Evolutionary conservation across 2,329 filamentous ascomycete genomes (phyloP).

Genomic region (Corinectria fuckeliana): DNA sequence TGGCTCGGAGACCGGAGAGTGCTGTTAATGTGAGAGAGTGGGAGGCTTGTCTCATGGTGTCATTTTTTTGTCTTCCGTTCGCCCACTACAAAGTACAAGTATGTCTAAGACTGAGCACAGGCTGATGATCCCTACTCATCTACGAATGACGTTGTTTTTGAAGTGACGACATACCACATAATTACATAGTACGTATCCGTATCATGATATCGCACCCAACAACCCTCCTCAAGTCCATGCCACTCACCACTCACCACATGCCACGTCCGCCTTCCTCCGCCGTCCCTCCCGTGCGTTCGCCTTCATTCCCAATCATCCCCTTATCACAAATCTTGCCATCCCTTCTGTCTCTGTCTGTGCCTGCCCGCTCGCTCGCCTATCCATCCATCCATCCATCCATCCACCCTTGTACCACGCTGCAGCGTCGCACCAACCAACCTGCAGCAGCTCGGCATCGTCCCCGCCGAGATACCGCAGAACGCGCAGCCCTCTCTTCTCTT

Average conservation of each 20-base stretch:
- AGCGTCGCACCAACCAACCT: neutral
- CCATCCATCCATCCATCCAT: neutral
- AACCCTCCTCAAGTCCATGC: neutral
- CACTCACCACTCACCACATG: neutral
- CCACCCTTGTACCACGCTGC: neutral
- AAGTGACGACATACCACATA: neutral
- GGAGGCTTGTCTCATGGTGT: neutral
- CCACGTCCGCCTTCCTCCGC: neutral
- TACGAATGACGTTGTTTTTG: neutral
- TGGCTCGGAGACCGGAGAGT: slow-evolving; percentile 9
- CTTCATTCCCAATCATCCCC: neutral
- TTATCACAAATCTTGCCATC: neutral
- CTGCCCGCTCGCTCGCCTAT: neutral
- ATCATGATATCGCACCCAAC: neutral
- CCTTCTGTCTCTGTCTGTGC: neutral
- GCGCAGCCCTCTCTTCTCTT: neutral
- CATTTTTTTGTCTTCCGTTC: neutral
- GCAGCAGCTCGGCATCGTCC: slow-evolving; percentile 9
- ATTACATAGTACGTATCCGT: too few relatives aligned
- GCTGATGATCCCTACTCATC: too few relatives aligned
- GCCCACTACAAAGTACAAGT: neutral
- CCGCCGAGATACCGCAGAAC: slow-evolving; percentile 14
- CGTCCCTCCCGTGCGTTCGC: too few relatives aligned
- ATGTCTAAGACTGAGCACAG: too few relatives aligned
- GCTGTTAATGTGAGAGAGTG: neutral